phyloP scores from a whole-genome alignment of 108 stramenopile species.

The Epipyxis sp. region DNA sequence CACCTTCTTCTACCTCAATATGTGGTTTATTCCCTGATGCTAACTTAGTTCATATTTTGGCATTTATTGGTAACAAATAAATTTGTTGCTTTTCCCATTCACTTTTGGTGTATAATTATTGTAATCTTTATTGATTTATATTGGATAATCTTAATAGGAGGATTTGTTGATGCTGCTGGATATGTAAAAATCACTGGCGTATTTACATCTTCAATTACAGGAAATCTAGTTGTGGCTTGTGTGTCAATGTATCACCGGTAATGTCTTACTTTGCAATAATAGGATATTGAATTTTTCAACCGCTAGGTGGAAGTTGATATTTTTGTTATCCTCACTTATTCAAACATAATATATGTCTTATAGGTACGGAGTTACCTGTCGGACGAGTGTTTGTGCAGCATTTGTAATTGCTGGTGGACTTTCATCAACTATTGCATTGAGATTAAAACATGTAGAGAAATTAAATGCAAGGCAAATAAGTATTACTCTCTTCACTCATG shows the following conservation, averaged over 20 bases:
- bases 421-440: background rate
- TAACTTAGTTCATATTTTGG: background rate
- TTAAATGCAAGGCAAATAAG: background rate
- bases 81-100: background rate
- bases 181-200: background rate
- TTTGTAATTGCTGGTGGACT: background rate
- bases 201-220: slow-evolving; percentile 18
- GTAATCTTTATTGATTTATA: background rate
- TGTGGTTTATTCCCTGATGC: too few relatives aligned
- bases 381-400: background rate
- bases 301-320: too few relatives aligned
- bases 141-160: too few relatives aligned
- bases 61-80: background rate
- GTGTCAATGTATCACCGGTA: background rate
- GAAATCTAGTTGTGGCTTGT: slow-evolving; percentile 5
- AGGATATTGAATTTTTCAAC: too few relatives aligned
- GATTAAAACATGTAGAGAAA: background rate
- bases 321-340: too few relatives aligned
- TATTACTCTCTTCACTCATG: background rate
- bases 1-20: too few relatives aligned
- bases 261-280: too few relatives aligned
- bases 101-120: background rate
- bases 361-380: background rate
- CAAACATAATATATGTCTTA: background rate
- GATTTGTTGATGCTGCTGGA: background rate